A percentile compares a stretch with the other conserved stretches of the same genome.
phyloP scores from a whole-genome alignment of 202 grass and related monocot genomes.

The Schoenoplectus tabernaemontani region DNA sequence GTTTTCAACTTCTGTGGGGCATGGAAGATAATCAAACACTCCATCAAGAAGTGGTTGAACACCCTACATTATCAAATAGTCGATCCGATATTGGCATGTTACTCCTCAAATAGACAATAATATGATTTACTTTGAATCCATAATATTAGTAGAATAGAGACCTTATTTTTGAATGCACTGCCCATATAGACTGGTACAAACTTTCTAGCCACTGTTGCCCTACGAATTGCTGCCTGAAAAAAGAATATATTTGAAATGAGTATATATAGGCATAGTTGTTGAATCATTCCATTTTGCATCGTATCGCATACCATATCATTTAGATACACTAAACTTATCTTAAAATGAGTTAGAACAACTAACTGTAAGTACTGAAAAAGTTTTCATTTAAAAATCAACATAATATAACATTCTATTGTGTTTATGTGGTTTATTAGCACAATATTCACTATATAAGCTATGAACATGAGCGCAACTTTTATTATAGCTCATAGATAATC shows the following conservation, averaged over 20 bases:
- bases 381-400: no score
- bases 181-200: constrained; percentile 97
- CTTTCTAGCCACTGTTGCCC: constrained; percentile 75
- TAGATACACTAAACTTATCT: no score
- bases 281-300: no score
- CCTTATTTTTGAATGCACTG: constrained; percentile 99
- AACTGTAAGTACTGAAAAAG: no score
- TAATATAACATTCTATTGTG: no score
- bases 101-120: neutral
- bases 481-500: no score
- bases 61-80: constrained; percentile 50
- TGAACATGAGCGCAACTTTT: no score
- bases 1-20: constrained; percentile 76
- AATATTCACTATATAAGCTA: no score
- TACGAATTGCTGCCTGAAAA: constrained; percentile 76
- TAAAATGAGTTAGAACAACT: no score
- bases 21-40: constrained; percentile 88
- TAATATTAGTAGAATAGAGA: constrained; percentile 8
- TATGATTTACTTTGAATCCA: neutral
- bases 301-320: no score
- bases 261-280: no score
- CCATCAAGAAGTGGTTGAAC: constrained; percentile 94
- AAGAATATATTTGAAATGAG: constrained; percentile 29
- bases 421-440: no score
- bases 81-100: constrained; percentile 15